Percentiles rank a stretch among this genome's conserved stretches.
These are phyloP conservation scores for Litsea cubeba DNA, from an alignment of 164 flowering plant species.

Conservation along the genomic window DNA sequence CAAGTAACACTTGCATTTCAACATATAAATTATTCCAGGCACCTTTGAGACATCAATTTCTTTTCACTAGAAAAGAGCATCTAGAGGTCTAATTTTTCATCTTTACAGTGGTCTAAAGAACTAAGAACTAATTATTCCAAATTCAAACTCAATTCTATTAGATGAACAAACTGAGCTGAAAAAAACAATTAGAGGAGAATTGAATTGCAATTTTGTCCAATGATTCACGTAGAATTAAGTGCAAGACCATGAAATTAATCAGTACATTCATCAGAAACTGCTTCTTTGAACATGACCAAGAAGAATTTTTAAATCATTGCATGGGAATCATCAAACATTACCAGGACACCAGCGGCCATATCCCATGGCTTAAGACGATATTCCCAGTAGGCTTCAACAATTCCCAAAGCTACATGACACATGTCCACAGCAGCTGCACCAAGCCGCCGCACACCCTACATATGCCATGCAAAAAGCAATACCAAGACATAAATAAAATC, in stretches of 20 bases:
- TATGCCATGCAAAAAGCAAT: conserved; percentile 1
- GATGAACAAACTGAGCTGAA: too few species aligned
- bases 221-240: background rate
- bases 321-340: conserved; percentile 22
- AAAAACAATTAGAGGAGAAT: background rate
- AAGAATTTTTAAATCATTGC: background rate
- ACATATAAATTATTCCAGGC: too few species aligned
- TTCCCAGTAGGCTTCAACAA: conserved; percentile 95
- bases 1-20: too few species aligned
- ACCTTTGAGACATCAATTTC: too few species aligned
- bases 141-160: too few species aligned
- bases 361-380: conserved; percentile 99
- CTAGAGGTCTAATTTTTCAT: too few species aligned
- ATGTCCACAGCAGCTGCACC: conserved; percentile 98
- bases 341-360: conserved; percentile 99
- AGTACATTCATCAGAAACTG: background rate
- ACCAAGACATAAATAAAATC: background rate
- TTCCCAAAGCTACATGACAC: conserved; percentile 97
- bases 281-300: background rate
- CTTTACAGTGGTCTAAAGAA: background rate
- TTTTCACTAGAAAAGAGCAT: too few species aligned
- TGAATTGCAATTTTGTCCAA: background rate
- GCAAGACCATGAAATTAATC: background rate
- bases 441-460: conserved; percentile 89
- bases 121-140: background rate